Percentiles rank a stretch among this genome's conserved stretches.
These are phyloP conservation scores for Selaginella tamariscina DNA, from an alignment of 75 land plant genomes.

Conservation along the genomic window DNA sequence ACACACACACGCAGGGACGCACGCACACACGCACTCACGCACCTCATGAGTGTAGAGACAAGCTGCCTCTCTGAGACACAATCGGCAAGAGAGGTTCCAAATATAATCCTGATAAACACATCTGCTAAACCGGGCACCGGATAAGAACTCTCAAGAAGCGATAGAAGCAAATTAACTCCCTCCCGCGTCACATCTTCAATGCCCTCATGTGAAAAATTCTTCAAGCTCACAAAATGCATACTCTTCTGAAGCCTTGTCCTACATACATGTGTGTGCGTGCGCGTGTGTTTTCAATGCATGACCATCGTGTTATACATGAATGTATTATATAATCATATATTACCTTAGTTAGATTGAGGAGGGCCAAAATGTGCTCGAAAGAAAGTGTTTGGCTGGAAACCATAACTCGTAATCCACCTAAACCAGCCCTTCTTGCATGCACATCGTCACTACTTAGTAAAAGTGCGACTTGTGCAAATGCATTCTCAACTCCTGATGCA, in stretches of 20 bases:
- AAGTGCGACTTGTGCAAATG: conserved; percentile 7
- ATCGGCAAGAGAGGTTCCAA: too few species aligned
- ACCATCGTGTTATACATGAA: conserved; percentile 14
- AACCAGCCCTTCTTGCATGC: conserved; percentile 14
- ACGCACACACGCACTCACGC: not conserved
- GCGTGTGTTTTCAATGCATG: conserved; percentile 11
- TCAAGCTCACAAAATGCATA: too few species aligned
- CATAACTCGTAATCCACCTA: conserved; percentile 19
- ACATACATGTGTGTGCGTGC: too few species aligned
- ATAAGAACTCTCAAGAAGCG: too few species aligned
- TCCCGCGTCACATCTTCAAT: too few species aligned
- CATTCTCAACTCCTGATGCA: conserved; percentile 14
- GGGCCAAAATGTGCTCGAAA: not conserved
- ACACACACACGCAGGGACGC: too few species aligned
- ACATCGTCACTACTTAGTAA: conserved; percentile 17
- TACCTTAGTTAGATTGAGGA: not conserved
- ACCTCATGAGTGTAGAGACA: conserved; percentile 6
- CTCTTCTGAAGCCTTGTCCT: too few species aligned
- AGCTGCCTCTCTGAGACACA: not conserved
- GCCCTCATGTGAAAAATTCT: too few species aligned
- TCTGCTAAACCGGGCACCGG: too few species aligned
- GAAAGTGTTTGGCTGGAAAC: not conserved
- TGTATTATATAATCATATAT: not conserved
- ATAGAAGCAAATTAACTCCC: too few species aligned
- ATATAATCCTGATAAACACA: too few species aligned